phyloP scores from a whole-genome alignment of 2,329 filamentous ascomycete species.

The Massarina eburnea region DNA sequence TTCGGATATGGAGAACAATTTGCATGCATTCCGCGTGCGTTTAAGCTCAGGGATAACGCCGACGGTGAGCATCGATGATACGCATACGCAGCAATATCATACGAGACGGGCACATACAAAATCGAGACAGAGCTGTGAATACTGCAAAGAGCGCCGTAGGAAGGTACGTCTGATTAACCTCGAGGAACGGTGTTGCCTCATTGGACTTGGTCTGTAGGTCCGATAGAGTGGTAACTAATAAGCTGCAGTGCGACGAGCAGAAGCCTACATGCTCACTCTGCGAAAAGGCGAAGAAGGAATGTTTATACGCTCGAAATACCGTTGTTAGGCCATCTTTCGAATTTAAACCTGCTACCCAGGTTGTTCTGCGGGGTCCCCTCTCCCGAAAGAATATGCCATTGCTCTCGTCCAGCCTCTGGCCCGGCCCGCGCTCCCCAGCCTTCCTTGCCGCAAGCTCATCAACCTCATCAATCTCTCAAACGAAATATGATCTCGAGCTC shows the following conservation, averaged over 20 bases:
- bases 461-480: not conserved
- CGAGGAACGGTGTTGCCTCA: not conserved
- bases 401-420: constrained; percentile 1
- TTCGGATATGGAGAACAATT: not conserved
- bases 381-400: not conserved
- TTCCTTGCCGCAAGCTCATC: not conserved
- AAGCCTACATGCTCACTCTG: constrained; percentile 6
- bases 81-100: not conserved
- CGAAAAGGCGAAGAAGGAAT: not conserved
- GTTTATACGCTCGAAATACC: not conserved
- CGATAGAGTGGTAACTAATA: not conserved
- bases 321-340: not conserved
- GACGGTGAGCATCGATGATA: not conserved
- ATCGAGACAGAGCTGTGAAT: constrained; percentile 9
- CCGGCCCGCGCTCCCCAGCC: constrained; percentile 2
- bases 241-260: constrained; percentile 7
- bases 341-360: not conserved
- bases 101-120: constrained; percentile 10
- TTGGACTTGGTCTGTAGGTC: not conserved
- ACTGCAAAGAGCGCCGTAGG: constrained; percentile 8
- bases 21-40: constrained; percentile 6
- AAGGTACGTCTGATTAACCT: constrained; percentile 5
- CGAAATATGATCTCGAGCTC: constrained; percentile 10
- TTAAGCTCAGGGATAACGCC: not conserved
- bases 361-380: not conserved